These are phyloP conservation scores for Gonapodya sp. DNA, from an alignment of 192 early-diverging fungal genomes.

Conservation along the genomic window DNA sequence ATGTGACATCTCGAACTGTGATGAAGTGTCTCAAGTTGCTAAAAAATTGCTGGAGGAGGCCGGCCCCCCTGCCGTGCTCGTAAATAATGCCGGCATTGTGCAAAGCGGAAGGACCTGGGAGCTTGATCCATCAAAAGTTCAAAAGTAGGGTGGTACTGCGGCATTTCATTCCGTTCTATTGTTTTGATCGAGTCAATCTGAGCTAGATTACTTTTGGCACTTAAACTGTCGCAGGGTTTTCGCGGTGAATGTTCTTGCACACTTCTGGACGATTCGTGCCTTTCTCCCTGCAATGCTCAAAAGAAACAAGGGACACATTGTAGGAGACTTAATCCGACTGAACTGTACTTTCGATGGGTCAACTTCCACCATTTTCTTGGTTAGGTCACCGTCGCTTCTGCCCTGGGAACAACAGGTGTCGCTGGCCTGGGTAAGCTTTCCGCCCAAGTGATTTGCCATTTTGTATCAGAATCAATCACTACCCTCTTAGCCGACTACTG, in stretches of 20 bases:
- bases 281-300: slow-evolving; percentile 70
- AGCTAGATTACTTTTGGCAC: too few species aligned
- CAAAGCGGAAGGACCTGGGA: slow-evolving; percentile 17
- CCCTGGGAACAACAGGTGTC: slow-evolving; percentile 12
- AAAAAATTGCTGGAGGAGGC: slow-evolving; percentile 30
- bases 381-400: slow-evolving; percentile 17
- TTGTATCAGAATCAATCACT: neutral
- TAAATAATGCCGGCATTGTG: slow-evolving; percentile 24
- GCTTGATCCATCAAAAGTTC: slow-evolving; percentile 38
- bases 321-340: slow-evolving; percentile 31
- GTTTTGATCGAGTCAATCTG: too few species aligned
- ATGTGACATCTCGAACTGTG: slow-evolving; percentile 50
- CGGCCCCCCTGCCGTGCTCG: slow-evolving; percentile 19
- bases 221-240: slow-evolving; percentile 34
- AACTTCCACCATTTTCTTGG: too few species aligned
- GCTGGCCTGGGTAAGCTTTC: neutral
- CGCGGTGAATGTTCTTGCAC: slow-evolving; percentile 61
- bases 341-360: too few species aligned
- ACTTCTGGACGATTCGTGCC: slow-evolving; percentile 61
- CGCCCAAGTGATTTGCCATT: neutral
- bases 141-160: slow-evolving; percentile 29
- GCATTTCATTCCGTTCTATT: too few species aligned
- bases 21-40: slow-evolving; percentile 34
- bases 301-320: slow-evolving; percentile 65
- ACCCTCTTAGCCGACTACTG: slow-evolving; percentile 53